These are phyloP conservation scores for Kluyveromyces marxianus DNA, from an alignment of 1,139 yeast species.

Conservation along the genomic window DNA sequence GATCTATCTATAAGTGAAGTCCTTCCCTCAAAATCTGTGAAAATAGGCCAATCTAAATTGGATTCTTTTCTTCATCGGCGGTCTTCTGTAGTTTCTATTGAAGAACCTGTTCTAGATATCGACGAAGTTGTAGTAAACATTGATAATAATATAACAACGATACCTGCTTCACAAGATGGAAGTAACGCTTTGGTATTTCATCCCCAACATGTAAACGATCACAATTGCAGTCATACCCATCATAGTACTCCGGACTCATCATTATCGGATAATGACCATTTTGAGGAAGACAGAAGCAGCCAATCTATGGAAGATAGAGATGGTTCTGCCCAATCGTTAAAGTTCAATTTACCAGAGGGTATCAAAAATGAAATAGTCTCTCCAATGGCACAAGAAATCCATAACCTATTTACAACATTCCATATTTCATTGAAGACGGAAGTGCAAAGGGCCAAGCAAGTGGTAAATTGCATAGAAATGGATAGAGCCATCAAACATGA, in stretches of 20 bases:
- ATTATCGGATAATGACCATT: background rate
- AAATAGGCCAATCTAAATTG: background rate
- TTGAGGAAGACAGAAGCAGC: background rate
- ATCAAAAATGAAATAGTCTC: background rate
- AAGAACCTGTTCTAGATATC: constrained; percentile 5
- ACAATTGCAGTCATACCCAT: background rate
- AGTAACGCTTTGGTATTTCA: constrained; percentile 1
- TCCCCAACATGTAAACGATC: background rate
- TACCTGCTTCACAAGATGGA: constrained; percentile 3
- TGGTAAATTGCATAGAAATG: background rate
- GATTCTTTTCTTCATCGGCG: background rate
- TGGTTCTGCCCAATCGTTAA: background rate
- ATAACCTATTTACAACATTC: background rate
- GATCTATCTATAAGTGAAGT: no score
- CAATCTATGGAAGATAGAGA: background rate
- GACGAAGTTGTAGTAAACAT: constrained; percentile 16
- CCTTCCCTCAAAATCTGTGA: background rate
- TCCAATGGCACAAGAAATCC: background rate
- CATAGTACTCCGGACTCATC: background rate
- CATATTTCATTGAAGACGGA: background rate
- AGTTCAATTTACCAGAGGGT: background rate
- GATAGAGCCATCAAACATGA: constrained; percentile 8
- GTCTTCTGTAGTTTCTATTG: background rate
- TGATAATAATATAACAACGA: constrained; percentile 13
- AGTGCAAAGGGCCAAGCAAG: background rate